Evolutionary conservation across 2,329 filamentous ascomycete species (phyloP), one percentile per base, ranked within the genome.

Genomic region (Incumbomyces lentus): DNA sequence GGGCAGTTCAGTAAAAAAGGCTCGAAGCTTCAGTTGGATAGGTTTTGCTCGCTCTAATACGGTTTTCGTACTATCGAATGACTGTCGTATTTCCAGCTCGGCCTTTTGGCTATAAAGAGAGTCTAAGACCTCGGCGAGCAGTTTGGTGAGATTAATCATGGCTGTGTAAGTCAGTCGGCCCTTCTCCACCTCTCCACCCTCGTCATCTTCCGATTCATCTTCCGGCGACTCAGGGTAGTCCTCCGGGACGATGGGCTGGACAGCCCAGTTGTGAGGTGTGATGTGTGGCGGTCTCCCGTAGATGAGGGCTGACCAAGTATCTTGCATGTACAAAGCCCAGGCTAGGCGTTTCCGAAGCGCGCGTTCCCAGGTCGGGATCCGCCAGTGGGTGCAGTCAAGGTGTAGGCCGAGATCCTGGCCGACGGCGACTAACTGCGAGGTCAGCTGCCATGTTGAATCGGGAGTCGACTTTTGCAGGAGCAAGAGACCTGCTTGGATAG

Each of bases 271-370:
- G 6, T 66, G 66, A 2, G 66, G 61, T 4, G 65, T 65, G 18
- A 80, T 74, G 43, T 78, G 71, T 18, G 72, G 74, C 10, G 75
- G 76, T 19, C 76, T 67, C 6, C 78, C 77, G 52, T 77, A 73
- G 22, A 76, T 71, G 32, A 78, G 65, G 2, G 74, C 70, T 2
- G 73, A 71, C 77, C 74, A 81, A 55, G 75, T 78, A 52, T 83
- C 79, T 57, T 82, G 79, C 68, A 81, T 78, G 51, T 74, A 82
- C 0, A 81, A 60, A 1, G 73, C 78, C 79, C 80, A 84, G 0
- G 75, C 78, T 0, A 83, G 62, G 12, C 80, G 66, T 55, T 76
- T 75, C 12, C 80, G 67, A 14, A 82, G 63, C 0, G 78, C 75
- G 45, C 76, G 72, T 55, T 83, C 80, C 78, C 78, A 82, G 0